Evolutionary conservation across 805 yeast species (phyloP).

Genomic region (Yamadazyma laniorum): DNA sequence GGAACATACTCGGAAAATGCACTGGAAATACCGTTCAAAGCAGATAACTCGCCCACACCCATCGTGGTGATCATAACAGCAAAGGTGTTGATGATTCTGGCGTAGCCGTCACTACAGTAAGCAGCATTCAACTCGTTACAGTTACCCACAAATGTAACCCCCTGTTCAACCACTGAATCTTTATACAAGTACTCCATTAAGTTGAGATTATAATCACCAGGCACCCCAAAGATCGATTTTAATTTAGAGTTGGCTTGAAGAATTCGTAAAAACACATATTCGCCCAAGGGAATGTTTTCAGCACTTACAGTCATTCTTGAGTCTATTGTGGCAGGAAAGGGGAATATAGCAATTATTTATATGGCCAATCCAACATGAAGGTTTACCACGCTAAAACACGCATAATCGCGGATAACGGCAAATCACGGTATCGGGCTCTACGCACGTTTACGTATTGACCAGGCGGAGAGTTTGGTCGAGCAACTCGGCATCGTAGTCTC

Average conservation of each 20-base stretch:
- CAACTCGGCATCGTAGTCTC: not conserved
- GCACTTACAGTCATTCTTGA: slow-evolving; percentile 13
- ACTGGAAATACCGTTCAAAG: slow-evolving; percentile 79
- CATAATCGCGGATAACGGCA: slow-evolving; percentile 5
- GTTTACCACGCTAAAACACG: slow-evolving; percentile 2
- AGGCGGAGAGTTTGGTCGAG: not conserved
- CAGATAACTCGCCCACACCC: slow-evolving; percentile 89
- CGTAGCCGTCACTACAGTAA: slow-evolving; percentile 88
- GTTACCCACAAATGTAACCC: slow-evolving; percentile 70
- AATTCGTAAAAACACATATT: slow-evolving; percentile 60
- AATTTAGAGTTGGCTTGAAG: slow-evolving; percentile 49
- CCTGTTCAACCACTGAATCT: slow-evolving; percentile 33
- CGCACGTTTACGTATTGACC: not conserved
- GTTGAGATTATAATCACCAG: slow-evolving; percentile 72
- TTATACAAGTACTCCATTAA: slow-evolving; percentile 67
- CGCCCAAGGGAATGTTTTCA: slow-evolving; percentile 55
- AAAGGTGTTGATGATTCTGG: slow-evolving; percentile 54
- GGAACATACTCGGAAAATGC: slow-evolving; percentile 81
- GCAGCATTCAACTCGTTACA: slow-evolving; percentile 91
- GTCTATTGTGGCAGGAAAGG: not conserved
- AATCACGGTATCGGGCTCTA: not conserved
- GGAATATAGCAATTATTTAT: slow-evolving; percentile 4
- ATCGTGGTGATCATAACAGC: slow-evolving; percentile 71
- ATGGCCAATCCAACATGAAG: not conserved
- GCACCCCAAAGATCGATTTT: slow-evolving; percentile 67